Evolutionary conservation across 306 rosid species (phyloP).

Genomic region (Vigna nakashimae): DNA sequence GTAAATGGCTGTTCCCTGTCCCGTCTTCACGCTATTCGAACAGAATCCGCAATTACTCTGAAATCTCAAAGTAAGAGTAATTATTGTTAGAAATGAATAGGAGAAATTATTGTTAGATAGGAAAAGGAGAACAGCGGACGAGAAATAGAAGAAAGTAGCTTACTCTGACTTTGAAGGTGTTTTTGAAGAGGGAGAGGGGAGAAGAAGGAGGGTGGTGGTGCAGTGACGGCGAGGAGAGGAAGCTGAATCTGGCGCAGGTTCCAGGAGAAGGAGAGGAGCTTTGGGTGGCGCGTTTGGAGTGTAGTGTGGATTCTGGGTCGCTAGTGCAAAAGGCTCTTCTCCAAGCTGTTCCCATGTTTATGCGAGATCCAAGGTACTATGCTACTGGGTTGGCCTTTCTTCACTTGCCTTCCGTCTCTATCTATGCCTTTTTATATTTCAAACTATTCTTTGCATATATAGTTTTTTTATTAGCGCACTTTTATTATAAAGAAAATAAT

Average conservation of each 20-base stretch:
- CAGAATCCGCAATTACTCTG: constrained; percentile 85
- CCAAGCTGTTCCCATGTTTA: constrained; percentile 77
- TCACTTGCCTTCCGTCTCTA: constrained; percentile 12
- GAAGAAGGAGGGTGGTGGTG: constrained; percentile 41
- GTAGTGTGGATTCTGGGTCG: constrained; percentile 51
- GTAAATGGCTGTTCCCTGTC: constrained; percentile 84
- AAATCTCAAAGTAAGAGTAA: not conserved
- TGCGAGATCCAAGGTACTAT: not conserved
- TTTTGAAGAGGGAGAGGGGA: constrained; percentile 76
- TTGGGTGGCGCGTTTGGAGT: constrained; percentile 42
- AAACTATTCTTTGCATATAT: not conserved
- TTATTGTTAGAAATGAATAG: not conserved
- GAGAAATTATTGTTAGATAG: not conserved
- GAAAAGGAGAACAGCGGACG: not conserved
- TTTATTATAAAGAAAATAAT: no score
- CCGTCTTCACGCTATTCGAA: constrained; percentile 69
- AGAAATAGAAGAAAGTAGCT: not conserved
- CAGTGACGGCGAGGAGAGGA: constrained; percentile 52
- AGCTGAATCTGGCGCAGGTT: constrained; percentile 60
- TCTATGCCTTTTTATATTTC: constrained; percentile 28
- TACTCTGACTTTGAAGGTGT: constrained; percentile 83
- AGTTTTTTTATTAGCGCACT: no score
- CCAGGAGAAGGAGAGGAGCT: constrained; percentile 60
- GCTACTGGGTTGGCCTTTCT: not conserved
- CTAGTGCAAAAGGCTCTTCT: constrained; percentile 82